These are phyloP conservation scores for Lolium rigidum DNA, from an alignment of 176 grass and related monocot genomes.

Conservation along the genomic window DNA sequence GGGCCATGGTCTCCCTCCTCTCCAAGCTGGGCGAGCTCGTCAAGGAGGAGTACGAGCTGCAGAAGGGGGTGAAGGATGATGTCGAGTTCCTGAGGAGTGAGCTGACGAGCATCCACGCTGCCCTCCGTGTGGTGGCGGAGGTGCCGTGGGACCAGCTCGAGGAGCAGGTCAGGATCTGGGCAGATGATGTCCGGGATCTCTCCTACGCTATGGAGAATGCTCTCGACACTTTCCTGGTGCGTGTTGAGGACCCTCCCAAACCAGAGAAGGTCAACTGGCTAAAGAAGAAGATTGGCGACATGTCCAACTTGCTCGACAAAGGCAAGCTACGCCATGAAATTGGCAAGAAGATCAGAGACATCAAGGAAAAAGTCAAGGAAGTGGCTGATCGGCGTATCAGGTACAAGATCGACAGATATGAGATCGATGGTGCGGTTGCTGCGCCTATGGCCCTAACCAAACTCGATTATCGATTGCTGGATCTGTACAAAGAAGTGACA, in stretches of 20 bases:
- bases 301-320: not conserved
- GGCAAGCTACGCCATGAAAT: not conserved
- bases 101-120: not conserved
- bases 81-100: not conserved
- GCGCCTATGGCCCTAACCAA: no score
- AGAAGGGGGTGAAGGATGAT: not conserved
- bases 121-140: not conserved
- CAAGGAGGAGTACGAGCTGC: no score
- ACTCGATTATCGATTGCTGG: no score
- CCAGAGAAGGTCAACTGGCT: not conserved
- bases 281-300: not conserved
- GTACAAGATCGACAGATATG: no score
- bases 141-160: not conserved
- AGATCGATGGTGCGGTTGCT: no score
- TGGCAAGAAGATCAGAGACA: not conserved
- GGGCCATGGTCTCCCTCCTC: no score
- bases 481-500: no score
- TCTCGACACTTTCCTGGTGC: not conserved
- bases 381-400: not conserved
- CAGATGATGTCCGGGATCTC: not conserved
- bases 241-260: not conserved
- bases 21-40: no score
- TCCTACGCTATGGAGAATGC: not conserved
- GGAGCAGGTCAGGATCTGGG: not conserved
- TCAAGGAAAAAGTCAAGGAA: not conserved